Evolutionary conservation across 495 filamentous ascomycete genomes (phyloP).

Genomic region (Penicillium atrosanguineum): DNA sequence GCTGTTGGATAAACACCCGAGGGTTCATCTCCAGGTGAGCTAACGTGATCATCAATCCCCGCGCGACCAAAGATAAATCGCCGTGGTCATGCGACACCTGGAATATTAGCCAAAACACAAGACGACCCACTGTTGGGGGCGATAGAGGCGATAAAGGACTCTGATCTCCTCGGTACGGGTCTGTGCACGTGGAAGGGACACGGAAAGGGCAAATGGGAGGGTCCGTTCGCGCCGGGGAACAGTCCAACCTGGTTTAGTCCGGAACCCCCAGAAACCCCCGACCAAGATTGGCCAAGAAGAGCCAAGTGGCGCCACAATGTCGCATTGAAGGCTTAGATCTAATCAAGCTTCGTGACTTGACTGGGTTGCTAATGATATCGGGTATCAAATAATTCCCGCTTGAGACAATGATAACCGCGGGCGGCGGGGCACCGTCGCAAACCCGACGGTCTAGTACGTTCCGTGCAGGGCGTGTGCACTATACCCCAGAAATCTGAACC

Average conservation of each 20-base stretch:
- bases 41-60: too few species aligned
- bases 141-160: too few species aligned
- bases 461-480: not conserved
- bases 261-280: too few species aligned
- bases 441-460: not conserved
- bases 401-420: not conserved
- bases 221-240: not conserved
- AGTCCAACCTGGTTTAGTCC: not conserved
- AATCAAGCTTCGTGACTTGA: not conserved
- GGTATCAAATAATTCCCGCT: not conserved
- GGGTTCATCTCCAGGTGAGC: too few species aligned
- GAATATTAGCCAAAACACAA: not conserved
- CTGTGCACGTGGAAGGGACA: not conserved
- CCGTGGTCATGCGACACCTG: too few species aligned
- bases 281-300: not conserved
- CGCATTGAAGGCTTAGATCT: not conserved
- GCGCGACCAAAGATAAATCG: too few species aligned
- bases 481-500: too few species aligned
- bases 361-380: not conserved
- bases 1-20: not conserved
- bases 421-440: not conserved
- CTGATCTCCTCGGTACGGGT: not conserved
- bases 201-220: not conserved
- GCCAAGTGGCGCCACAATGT: not conserved
- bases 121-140: too few species aligned